Conservation (phyloP, 108 stramenopile genomes). For the Discostella pseudostelligera region DNA sequence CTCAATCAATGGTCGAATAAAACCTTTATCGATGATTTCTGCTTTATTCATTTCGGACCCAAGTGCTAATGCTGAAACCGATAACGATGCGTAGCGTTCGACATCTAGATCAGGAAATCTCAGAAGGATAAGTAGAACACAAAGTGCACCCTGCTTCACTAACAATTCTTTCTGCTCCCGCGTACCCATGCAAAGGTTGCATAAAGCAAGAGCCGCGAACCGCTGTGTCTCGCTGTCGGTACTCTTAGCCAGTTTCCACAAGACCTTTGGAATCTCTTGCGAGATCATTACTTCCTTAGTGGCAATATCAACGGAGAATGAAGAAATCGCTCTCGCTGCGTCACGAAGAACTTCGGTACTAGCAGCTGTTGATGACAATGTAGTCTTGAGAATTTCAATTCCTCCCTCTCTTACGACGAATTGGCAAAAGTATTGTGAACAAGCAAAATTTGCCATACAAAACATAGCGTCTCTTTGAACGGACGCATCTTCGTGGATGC, state of each 20-base stretch:
- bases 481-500: conserved; percentile 60
- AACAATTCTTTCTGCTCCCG: conserved; percentile 25
- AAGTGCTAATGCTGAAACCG: conserved; percentile 72
- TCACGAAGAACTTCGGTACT: conserved; percentile 77
- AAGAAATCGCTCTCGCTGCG: conserved; percentile 64
- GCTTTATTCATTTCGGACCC: conserved; percentile 66
- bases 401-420: conserved; percentile 82
- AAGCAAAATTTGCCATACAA: conserved; percentile 75
- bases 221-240: conserved; percentile 77
- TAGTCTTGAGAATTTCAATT: conserved; percentile 74
- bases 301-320: conserved; percentile 57
- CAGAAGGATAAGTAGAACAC: conserved; percentile 70
- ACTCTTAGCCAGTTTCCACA: conserved; percentile 77
- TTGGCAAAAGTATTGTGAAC: conserved; percentile 65
- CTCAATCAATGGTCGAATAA: conserved; percentile 66
- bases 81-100: conserved; percentile 77
- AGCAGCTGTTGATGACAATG: conserved; percentile 61
- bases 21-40: conserved; percentile 62
- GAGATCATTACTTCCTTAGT: conserved; percentile 53
- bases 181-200: conserved; percentile 60
- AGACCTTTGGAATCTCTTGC: conserved; percentile 50
- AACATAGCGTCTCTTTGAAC: conserved; percentile 63
- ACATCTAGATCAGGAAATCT: conserved; percentile 82
- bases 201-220: conserved; percentile 75
- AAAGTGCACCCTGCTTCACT: conserved; percentile 64